phyloP scores from a whole-genome alignment of 805 yeast species.

The Clavispora santaluciae region DNA sequence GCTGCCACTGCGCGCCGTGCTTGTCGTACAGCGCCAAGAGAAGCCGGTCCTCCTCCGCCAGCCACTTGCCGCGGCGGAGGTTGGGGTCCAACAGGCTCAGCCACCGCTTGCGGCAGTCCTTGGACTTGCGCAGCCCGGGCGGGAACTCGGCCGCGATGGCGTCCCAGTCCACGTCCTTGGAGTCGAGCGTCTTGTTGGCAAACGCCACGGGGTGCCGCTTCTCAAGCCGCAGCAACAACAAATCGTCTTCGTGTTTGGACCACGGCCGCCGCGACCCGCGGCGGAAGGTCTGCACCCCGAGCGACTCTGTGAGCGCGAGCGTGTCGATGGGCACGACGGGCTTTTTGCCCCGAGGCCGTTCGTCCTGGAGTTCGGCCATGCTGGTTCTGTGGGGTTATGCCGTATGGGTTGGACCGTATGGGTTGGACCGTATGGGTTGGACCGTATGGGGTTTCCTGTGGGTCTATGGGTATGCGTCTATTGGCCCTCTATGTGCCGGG shows the following conservation, averaged over 20 bases:
- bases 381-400: neutral
- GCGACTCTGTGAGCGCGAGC: conserved; percentile 58
- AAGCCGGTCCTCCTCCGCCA: conserved; percentile 67
- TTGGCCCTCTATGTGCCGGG: too few relatives aligned
- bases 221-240: conserved; percentile 40
- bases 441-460: too few relatives aligned
- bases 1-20: conserved; percentile 83
- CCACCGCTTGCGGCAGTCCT: conserved; percentile 89
- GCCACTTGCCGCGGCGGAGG: conserved; percentile 83
- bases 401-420: neutral
- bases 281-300: conserved; percentile 72
- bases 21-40: conserved; percentile 59
- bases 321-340: conserved; percentile 37
- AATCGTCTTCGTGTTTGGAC: conserved; percentile 70
- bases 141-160: conserved; percentile 42
- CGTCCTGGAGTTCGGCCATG: neutral
- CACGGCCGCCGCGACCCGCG: conserved; percentile 62
- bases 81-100: conserved; percentile 77
- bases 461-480: too few relatives aligned
- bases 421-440: neutral
- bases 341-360: conserved; percentile 1
- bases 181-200: conserved; percentile 19
- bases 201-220: conserved; percentile 24
- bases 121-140: conserved; percentile 52
- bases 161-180: conserved; percentile 59